phyloP scores from a whole-genome alignment of 768 basidiomycete genomes.

The Pluteus cervinus region DNA sequence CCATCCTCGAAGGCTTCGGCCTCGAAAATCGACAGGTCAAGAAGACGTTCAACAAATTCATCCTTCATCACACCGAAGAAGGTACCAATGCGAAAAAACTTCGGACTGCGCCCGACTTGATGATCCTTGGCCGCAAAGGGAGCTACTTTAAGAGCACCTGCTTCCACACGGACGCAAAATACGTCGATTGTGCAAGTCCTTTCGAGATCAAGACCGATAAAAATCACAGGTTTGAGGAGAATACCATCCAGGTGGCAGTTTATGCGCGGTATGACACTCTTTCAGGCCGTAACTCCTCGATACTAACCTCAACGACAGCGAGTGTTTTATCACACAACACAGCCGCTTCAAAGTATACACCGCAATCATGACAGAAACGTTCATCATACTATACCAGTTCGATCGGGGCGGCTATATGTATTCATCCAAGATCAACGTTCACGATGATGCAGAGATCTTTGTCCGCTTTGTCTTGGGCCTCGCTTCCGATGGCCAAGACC shows the following conservation, averaged over 20 bases:
- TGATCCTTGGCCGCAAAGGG: too few species aligned
- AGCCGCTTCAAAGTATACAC: slow-evolving; percentile 15
- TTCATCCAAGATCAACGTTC: slow-evolving; percentile 12
- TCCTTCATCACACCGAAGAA: too few species aligned
- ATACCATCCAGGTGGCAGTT: slow-evolving; percentile 8
- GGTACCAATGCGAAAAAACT: too few species aligned
- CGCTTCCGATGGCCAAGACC: slow-evolving; percentile 9
- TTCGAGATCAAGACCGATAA: slow-evolving; percentile 9
- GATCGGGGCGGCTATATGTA: slow-evolving; percentile 14
- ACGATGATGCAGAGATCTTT: slow-evolving; percentile 10
- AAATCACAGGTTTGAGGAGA: background rate
- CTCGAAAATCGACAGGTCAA: too few species aligned
- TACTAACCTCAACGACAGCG: background rate
- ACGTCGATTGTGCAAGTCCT: slow-evolving; percentile 3
- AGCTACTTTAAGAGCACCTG: too few species aligned
- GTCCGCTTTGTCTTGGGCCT: slow-evolving; percentile 15
- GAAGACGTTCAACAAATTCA: too few species aligned
- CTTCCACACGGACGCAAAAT: too few species aligned
- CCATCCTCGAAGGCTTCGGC: too few species aligned
- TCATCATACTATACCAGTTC: slow-evolving; percentile 10
- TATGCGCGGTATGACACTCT: slow-evolving; percentile 16
- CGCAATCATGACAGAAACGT: slow-evolving; percentile 10
- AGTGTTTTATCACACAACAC: slow-evolving; percentile 13
- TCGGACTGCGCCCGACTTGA: too few species aligned
- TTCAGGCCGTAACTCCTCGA: background rate